These are phyloP conservation scores for Panicum miliaceum DNA, from an alignment of 176 grass and related monocot genomes.

Conservation along the genomic window DNA sequence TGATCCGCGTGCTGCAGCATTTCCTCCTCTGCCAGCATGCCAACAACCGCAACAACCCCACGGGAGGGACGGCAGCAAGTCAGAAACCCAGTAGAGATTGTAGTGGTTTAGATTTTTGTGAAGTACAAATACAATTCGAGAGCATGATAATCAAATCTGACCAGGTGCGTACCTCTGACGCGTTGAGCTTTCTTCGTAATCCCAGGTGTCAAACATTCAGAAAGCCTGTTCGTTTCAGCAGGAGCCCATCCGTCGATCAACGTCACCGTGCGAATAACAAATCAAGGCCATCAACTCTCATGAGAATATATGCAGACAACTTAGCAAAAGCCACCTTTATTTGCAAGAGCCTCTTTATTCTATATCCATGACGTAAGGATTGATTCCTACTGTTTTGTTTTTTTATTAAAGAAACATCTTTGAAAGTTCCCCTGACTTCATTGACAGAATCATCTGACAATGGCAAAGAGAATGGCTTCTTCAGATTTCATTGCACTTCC, in stretches of 20 bases:
- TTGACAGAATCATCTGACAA: neutral
- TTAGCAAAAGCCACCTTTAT: neutral
- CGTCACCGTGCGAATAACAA: neutral
- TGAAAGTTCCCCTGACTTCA: neutral
- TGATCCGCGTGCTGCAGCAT: no score
- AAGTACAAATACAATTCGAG: neutral
- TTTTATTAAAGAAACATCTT: neutral
- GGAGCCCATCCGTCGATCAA: neutral
- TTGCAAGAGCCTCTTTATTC: constrained; percentile 19
- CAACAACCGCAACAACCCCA: no score
- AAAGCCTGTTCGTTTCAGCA: neutral
- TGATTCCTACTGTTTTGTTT: neutral
- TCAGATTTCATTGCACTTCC: neutral
- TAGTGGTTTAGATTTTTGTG: no score
- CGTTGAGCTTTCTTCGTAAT: neutral
- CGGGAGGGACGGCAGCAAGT: no score
- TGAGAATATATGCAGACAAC: constrained; percentile 38
- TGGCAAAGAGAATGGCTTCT: neutral
- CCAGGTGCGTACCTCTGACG: neutral
- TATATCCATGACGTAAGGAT: neutral
- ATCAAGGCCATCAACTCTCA: constrained; percentile 2
- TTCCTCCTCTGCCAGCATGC: no score
- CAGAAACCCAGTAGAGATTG: no score
- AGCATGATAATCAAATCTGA: neutral
- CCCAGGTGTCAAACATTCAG: neutral